Evolutionary conservation across 2,329 filamentous ascomycete species (phyloP).

Genomic region (Fusarium domesticum): DNA sequence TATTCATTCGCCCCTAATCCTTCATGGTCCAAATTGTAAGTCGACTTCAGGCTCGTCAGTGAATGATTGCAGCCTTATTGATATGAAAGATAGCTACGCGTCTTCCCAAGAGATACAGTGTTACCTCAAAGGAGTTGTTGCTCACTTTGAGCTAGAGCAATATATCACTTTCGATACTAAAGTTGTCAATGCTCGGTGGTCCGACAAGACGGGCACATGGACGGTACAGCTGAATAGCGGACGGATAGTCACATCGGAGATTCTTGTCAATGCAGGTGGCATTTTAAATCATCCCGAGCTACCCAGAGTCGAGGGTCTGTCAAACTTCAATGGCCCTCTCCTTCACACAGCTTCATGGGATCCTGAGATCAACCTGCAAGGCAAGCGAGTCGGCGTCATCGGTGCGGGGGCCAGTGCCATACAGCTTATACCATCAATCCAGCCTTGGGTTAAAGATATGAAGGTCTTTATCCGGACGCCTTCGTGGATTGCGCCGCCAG

Average conservation of each 20-base stretch:
- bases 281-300: conserved; percentile 40
- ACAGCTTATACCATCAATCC: conserved; percentile 42
- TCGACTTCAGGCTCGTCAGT: too few species aligned
- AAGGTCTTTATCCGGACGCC: conserved; percentile 46
- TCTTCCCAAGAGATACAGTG: conserved; percentile 37
- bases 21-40: conserved; percentile 37
- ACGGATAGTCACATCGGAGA: conserved; percentile 6
- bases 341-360: conserved; percentile 47
- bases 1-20: conserved; percentile 42
- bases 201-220: conserved; percentile 37
- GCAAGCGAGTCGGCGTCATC: conserved; percentile 38
- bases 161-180: conserved; percentile 25
- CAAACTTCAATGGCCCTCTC: conserved; percentile 33
- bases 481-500: conserved; percentile 42
- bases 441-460: conserved; percentile 38
- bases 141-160: conserved; percentile 34
- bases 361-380: conserved; percentile 35
- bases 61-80: neutral
- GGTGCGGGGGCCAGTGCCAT: conserved; percentile 36
- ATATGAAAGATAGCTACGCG: conserved; percentile 33
- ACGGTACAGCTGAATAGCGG: conserved; percentile 24
- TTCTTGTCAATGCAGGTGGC: conserved; percentile 21
- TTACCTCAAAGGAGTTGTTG: conserved; percentile 40
- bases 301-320: conserved; percentile 44
- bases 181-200: conserved; percentile 32